Base-by-base conservation (phyloP, 2,329 filamentous ascomycete genomes). In the Beauveria varroae region DNA sequence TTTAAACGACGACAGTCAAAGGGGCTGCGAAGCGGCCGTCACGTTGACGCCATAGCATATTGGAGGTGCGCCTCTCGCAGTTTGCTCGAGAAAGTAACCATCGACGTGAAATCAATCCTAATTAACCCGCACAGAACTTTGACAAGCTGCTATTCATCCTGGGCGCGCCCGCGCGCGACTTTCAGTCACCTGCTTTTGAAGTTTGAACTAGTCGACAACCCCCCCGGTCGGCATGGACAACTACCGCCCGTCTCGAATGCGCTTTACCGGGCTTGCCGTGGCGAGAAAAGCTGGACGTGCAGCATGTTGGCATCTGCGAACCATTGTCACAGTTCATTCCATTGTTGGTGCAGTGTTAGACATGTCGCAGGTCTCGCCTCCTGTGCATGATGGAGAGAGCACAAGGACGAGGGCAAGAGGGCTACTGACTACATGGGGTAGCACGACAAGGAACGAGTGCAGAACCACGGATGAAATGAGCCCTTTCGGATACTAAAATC, bases 291-390 rank as follows among this genome's bases (percentile, higher is more conserved):
- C 34, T 37, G 34, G 34, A 37, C 5, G 12, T 37, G 34, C 26
- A 34, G 28, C 18, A 22, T 24, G 37, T 49, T n/a, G 12, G n/a
- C 46, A 58, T 51, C 46, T 47, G 41, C 49, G 49, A 60, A 60
- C 49, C 40, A 37, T 50, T 40, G n/a, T 49, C 44, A 28, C 26
- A 16, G 49, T 51, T 34, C 37, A n/a, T 28, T 30, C 18, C 52
- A 55, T 24, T 28, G 37, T 28, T 60, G n/a, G 57, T 53, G 49
- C 57, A 22, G 49, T 50, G 57, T 60, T 60, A 60, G 57, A 60
- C 57, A 53, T 60, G 57, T 60, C 26, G 57, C 57, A 60, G 57
- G 40, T 60, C 49, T 60, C 57, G 57, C 57, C 49, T 60, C 34
- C 5, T 53, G 40, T 53, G 47, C 47, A 52, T 26, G 26, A 60